Percentiles rank a stretch among this genome's conserved stretches.
phyloP scores from a whole-genome alignment of 148 eudicot species.

The Cornus florida region DNA sequence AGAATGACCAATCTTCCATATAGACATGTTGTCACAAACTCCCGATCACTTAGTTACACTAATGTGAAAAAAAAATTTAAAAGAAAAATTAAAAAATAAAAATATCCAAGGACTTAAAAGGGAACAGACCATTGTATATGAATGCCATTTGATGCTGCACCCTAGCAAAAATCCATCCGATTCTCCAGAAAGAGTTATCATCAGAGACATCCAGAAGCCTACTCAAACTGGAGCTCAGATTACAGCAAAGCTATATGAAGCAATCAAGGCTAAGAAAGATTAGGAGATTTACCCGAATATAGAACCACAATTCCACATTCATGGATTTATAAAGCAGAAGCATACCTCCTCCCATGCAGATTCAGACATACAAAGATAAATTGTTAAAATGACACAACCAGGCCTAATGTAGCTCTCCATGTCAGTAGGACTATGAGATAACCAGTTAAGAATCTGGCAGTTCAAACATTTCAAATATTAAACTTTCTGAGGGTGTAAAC shows the following conservation, averaged over 20 bases:
- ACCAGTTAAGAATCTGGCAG: slow-evolving; percentile 75
- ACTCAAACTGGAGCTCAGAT: slow-evolving; percentile 50
- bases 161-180: slow-evolving; percentile 76
- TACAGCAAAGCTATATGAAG: slow-evolving; percentile 54
- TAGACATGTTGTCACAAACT: not conserved
- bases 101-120: not conserved
- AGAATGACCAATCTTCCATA: not conserved
- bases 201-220: slow-evolving; percentile 55
- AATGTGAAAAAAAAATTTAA: not conserved
- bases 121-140: slow-evolving; percentile 56
- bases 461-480: not conserved
- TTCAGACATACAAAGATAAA: slow-evolving; percentile 62
- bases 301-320: not conserved
- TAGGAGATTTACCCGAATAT: not conserved
- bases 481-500: not conserved
- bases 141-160: slow-evolving; percentile 63
- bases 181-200: slow-evolving; percentile 68
- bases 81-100: no score
- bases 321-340: slow-evolving; percentile 3
- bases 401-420: slow-evolving; percentile 91
- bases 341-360: slow-evolving; percentile 84
- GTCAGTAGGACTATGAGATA: slow-evolving; percentile 73
- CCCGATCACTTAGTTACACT: not conserved
- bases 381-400: slow-evolving; percentile 74
- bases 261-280: slow-evolving; percentile 10